Evolutionary conservation across 768 basidiomycete genomes (phyloP).

Genomic region (Boletellus sp.): DNA sequence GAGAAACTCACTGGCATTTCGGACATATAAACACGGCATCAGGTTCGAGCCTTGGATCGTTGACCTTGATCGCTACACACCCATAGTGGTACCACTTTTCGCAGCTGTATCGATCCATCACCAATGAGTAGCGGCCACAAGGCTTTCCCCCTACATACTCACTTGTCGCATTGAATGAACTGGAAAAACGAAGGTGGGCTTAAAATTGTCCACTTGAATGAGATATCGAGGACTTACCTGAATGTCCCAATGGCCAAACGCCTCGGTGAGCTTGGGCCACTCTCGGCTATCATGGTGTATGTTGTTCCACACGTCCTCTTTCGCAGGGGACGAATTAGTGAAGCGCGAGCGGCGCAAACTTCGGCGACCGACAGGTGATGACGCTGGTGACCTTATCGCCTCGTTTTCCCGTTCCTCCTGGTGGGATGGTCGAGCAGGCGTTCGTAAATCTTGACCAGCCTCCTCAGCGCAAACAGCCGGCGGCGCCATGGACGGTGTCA

Average conservation of each 20-base stretch:
- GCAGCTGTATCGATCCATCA: conserved; percentile 29
- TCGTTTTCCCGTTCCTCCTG: neutral
- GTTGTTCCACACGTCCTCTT: neutral
- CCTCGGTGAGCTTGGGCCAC: conserved; percentile 16
- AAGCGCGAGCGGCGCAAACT: neutral
- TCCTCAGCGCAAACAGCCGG: neutral
- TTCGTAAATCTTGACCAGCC: neutral
- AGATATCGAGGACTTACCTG: conserved; percentile 15
- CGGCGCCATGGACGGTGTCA: neutral
- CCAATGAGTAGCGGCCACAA: neutral
- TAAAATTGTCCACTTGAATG: neutral
- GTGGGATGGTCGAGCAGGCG: neutral
- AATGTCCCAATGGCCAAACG: conserved; percentile 18
- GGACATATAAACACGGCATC: conserved; percentile 40
- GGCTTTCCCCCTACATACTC: conserved; percentile 1
- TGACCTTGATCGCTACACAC: conserved; percentile 40
- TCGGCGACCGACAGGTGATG: neutral
- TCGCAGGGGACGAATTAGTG: neutral
- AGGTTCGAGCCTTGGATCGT: conserved; percentile 36
- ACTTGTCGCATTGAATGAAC: conserved; percentile 37
- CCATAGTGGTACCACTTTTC: conserved; percentile 51
- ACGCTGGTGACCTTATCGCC: neutral
- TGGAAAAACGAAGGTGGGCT: neutral
- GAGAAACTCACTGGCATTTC: conserved; percentile 32
- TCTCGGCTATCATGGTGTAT: neutral